Percentiles rank a stretch among this genome's conserved stretches.
Evolutionary conservation across 345 rosid genomes (phyloP).

Genomic region (Trapa incisa): DNA sequence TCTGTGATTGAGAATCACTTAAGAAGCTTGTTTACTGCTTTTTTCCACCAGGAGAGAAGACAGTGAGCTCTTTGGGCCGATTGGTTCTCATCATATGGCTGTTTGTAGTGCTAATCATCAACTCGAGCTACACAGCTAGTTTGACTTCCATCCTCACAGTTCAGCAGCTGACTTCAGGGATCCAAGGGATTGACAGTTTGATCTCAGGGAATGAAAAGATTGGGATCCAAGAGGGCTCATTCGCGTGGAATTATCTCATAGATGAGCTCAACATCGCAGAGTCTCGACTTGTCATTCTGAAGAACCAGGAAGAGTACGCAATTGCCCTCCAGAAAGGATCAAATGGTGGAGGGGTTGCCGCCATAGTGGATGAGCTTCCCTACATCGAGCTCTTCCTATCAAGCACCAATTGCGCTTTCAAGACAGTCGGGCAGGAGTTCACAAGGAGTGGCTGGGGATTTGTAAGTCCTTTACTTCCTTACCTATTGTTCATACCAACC

Average conservation of each 20-base stretch:
- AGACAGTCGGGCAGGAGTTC: conserved; percentile 82
- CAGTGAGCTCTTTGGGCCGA: conserved; percentile 72
- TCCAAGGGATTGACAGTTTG: conserved; percentile 69
- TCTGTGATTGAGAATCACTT: conserved; percentile 2
- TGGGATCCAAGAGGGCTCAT: conserved; percentile 84
- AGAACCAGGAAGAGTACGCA: conserved; percentile 36
- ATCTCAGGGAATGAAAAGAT: conserved; percentile 52
- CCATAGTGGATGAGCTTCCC: conserved; percentile 88
- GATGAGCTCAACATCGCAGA: conserved; percentile 69
- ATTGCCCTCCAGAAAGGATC: conserved; percentile 55
- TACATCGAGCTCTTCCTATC: conserved; percentile 72
- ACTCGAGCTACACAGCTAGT: conserved; percentile 96
- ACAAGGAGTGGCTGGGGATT: conserved; percentile 95
- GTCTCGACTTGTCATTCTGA: conserved; percentile 50
- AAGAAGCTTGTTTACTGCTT: conserved; percentile 2
- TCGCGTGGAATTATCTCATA: conserved; percentile 56
- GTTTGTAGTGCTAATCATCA: conserved; percentile 82
- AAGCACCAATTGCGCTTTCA: conserved; percentile 46
- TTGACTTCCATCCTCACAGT: conserved; percentile 91
- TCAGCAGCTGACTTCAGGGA: conserved; percentile 66
- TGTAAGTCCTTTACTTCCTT: conserved; percentile 32
- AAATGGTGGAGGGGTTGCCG: conserved; percentile 64
- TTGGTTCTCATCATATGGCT: conserved; percentile 82
- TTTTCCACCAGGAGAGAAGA: conserved; percentile 64
- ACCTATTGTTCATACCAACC: not conserved